Conservation (phyloP, 495 filamentous ascomycete genomes). For the Penicillium argentinense region DNA sequence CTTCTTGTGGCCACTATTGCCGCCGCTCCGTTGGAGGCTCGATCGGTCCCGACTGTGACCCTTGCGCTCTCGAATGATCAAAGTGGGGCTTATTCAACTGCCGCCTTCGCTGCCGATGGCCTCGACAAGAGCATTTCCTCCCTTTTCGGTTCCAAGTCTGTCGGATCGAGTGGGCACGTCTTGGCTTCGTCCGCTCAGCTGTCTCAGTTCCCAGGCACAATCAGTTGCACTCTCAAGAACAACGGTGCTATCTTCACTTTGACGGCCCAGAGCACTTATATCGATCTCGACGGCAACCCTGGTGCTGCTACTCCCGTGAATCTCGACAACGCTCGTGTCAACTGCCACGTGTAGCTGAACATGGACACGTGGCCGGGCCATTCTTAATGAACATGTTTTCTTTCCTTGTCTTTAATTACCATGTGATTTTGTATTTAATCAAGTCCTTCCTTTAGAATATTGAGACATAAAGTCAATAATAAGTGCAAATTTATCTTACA, state of each 20-base stretch:
- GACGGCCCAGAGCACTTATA: constrained; percentile 15
- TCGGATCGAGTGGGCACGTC: constrained; percentile 18
- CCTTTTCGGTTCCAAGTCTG: constrained; percentile 21
- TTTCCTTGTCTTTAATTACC: too few relatives aligned
- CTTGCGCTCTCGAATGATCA: constrained; percentile 27
- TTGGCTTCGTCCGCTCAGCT: constrained; percentile 20
- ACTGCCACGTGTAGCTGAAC: constrained; percentile 26
- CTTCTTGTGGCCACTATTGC: constrained; percentile 15
- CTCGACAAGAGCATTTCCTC: constrained; percentile 8
- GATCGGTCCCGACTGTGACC: constrained; percentile 7
- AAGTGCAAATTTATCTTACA: too few relatives aligned
- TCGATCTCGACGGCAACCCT: constrained; percentile 25
- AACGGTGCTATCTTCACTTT: constrained; percentile 14
- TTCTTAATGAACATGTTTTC: too few relatives aligned
- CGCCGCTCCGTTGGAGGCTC: constrained; percentile 17
- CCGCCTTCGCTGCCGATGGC: constrained; percentile 14
- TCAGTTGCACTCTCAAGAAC: constrained; percentile 20
- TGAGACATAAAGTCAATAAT: too few relatives aligned
- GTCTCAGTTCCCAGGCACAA: constrained; percentile 14
- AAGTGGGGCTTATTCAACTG: constrained; percentile 20
- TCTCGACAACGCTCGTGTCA: constrained; percentile 12
- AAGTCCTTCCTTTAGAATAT: too few relatives aligned
- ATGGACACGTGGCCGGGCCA: too few relatives aligned
- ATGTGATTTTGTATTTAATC: too few relatives aligned
- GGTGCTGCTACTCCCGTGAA: constrained; percentile 14